phyloP scores from a whole-genome alignment of 1,139 yeast species.

The Saccharomyces hybrid region DNA sequence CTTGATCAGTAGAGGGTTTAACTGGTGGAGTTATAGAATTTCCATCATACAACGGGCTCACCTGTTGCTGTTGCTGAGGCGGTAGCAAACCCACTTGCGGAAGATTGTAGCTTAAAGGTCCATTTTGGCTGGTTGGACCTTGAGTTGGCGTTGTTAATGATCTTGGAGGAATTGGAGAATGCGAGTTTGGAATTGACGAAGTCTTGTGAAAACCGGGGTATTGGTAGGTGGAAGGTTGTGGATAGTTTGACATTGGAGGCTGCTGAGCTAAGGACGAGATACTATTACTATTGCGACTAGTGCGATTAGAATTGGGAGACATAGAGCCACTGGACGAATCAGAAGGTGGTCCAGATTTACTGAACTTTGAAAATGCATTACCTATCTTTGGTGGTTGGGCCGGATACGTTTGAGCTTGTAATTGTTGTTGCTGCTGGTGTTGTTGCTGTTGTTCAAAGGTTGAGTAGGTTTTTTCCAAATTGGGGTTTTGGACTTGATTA shows the following conservation, averaged over 20 bases:
- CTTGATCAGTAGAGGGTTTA: background rate
- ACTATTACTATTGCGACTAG: background rate
- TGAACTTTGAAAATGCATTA: background rate
- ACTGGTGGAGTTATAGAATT: background rate
- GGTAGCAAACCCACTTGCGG: background rate
- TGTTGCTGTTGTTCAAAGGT: background rate
- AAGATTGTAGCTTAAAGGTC: background rate
- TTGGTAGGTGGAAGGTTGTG: constrained; percentile 10
- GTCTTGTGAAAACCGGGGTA: constrained; percentile 10
- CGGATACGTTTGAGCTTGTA: background rate
- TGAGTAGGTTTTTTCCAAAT: background rate
- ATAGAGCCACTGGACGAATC: background rate
- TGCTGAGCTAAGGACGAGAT: background rate
- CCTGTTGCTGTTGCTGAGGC: constrained; percentile 12
- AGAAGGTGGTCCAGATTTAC: background rate
- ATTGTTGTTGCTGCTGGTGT: constrained; percentile 3
- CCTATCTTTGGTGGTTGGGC: background rate
- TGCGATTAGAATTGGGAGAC: background rate
- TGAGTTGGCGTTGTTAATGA: constrained; percentile 6
- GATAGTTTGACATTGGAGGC: constrained; percentile 5
- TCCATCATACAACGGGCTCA: constrained; percentile 12
- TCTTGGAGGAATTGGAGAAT: background rate
- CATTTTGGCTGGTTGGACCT: constrained; percentile 8
- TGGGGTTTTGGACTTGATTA: background rate
- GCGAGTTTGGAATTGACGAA: background rate